These are phyloP conservation scores for Astrothelium subdiscretum DNA, from an alignment of 495 filamentous ascomycete genomes.

Conservation along the genomic window DNA sequence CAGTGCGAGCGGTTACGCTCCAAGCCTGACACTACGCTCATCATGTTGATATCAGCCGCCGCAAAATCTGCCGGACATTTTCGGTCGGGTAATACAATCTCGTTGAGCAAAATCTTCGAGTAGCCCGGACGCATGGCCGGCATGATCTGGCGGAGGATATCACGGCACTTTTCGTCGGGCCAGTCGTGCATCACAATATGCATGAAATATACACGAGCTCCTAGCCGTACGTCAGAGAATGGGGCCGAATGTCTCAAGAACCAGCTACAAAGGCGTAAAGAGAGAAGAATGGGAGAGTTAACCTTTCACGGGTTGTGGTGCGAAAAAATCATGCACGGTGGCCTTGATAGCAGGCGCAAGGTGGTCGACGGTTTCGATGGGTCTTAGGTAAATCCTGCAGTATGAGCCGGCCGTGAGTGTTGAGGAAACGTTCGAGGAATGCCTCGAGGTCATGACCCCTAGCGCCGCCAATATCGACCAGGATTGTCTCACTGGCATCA, in stretches of 20 bases:
- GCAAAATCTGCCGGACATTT: not conserved
- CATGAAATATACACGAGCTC: slow-evolving; percentile 13
- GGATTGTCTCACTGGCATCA: not conserved
- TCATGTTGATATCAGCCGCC: slow-evolving; percentile 6
- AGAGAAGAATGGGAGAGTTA: not conserved
- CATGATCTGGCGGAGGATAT: slow-evolving; percentile 9
- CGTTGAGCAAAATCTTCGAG: slow-evolving; percentile 12
- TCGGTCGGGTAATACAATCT: slow-evolving; percentile 18
- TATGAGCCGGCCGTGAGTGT: slow-evolving; percentile 13
- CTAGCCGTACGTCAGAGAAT: not conserved
- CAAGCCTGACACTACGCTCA: not conserved
- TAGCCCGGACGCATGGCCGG: slow-evolving; percentile 19
- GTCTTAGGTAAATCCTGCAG: slow-evolving; percentile 11
- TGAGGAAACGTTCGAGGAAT: slow-evolving; percentile 3
- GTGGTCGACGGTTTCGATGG: not conserved
- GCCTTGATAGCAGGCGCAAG: slow-evolving; percentile 1
- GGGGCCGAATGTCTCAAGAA: not conserved
- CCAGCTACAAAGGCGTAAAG: not conserved
- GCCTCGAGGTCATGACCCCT: slow-evolving; percentile 7
- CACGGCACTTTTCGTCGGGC: slow-evolving; percentile 9
- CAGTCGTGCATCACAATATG: slow-evolving; percentile 14
- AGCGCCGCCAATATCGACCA: slow-evolving; percentile 11
- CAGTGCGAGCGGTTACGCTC: slow-evolving; percentile 12
- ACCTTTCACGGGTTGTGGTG: slow-evolving; percentile 14
- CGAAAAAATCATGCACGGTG: slow-evolving; percentile 13